Percentiles rank a stretch among this genome's conserved stretches.
phyloP scores from a whole-genome alignment of 495 filamentous ascomycete species.

The Hypoxylon crocopeplum region DNA sequence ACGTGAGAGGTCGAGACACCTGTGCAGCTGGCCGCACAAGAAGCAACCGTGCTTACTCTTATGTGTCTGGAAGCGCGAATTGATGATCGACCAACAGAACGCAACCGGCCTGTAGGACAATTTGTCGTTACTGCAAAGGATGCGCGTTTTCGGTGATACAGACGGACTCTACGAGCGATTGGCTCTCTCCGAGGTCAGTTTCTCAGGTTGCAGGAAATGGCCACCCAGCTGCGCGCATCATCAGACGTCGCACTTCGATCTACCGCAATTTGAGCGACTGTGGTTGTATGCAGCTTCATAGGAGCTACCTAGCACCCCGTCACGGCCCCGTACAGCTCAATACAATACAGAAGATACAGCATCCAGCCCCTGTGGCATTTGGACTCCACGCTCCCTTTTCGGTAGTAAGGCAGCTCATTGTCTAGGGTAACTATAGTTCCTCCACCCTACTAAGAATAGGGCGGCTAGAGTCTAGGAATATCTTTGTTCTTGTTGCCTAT shows the following conservation, averaged over 20 bases:
- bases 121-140: slow-evolving; percentile 26
- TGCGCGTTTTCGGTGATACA: slow-evolving; percentile 32
- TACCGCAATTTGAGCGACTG: slow-evolving; percentile 29
- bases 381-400: no score
- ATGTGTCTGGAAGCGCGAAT: slow-evolving; percentile 32
- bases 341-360: slow-evolving; percentile 9
- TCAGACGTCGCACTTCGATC: slow-evolving; percentile 32
- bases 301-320: slow-evolving; percentile 4
- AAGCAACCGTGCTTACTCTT: slow-evolving; percentile 17
- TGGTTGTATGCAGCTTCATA: slow-evolving; percentile 29
- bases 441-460: neutral
- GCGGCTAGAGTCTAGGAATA: neutral
- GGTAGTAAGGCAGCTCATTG: no score
- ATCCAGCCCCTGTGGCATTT: slow-evolving; percentile 13
- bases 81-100: slow-evolving; percentile 21
- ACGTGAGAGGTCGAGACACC: slow-evolving; percentile 9
- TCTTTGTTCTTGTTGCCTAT: neutral
- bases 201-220: slow-evolving; percentile 31
- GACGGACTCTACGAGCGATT: slow-evolving; percentile 15
- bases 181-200: slow-evolving; percentile 29
- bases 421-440: neutral
- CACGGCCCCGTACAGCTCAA: slow-evolving; percentile 14
- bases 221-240: slow-evolving; percentile 27
- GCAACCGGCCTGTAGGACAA: slow-evolving; percentile 37
- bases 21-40: slow-evolving; percentile 20